Conservation (phyloP, 139 green algal genomes). For the Chlamydomonas asymmetrica region DNA sequence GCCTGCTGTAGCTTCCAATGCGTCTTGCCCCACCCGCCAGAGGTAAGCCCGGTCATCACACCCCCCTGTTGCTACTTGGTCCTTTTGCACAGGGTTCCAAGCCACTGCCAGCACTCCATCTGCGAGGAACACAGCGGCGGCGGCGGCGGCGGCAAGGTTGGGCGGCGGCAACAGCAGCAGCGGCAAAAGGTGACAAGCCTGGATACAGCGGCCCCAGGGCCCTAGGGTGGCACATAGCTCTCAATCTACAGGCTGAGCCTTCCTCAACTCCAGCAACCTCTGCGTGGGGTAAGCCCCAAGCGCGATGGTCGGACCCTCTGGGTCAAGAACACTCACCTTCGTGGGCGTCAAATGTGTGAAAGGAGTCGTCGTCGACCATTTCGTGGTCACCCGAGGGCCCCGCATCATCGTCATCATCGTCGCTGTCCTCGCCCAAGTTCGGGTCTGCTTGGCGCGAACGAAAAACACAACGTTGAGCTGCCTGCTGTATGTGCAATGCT, state of each 20-base stretch:
- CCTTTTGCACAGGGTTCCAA: conserved; percentile 60
- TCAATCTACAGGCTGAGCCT: not conserved
- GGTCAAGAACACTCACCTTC: conserved; percentile 27
- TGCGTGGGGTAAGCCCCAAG: not conserved
- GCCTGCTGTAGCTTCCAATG: conserved; percentile 57
- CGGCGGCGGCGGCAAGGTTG: not conserved
- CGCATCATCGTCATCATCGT: conserved; percentile 26
- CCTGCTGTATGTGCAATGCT: not conserved
- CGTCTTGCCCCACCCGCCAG: conserved; percentile 73
- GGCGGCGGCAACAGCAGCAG: not conserved
- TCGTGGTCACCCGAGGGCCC: conserved; percentile 35
- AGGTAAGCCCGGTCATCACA: conserved; percentile 79
- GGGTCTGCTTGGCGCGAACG: not conserved
- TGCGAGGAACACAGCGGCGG: conserved; percentile 13
- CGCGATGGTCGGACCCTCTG: not conserved
- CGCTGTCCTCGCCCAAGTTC: conserved; percentile 42
- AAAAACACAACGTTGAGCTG: not conserved
- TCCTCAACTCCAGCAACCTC: not conserved
- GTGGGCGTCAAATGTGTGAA: conserved; percentile 73
- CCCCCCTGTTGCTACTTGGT: conserved; percentile 77
- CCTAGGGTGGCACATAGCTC: not conserved
- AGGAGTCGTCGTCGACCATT: conserved; percentile 57
- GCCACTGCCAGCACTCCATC: conserved; percentile 76
- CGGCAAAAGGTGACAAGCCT: not conserved
- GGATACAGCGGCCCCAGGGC: not conserved